Percentiles rank a stretch among this genome's conserved stretches.
These are phyloP conservation scores for Asterochloris sp. DNA, from an alignment of 139 green algal genomes.

Conservation along the genomic window DNA sequence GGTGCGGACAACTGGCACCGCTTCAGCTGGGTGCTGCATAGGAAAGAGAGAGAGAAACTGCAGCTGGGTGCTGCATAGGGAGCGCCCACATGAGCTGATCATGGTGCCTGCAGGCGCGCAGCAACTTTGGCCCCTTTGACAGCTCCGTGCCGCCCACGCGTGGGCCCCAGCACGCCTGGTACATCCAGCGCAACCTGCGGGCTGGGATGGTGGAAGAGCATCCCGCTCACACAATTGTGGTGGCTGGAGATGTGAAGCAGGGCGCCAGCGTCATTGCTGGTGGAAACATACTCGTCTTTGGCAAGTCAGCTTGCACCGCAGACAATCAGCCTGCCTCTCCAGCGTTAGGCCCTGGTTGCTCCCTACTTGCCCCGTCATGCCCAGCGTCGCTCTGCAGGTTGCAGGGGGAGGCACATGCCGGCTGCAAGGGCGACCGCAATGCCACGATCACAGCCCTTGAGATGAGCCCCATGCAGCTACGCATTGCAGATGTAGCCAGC, in stretches of 20 bases:
- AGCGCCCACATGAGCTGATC: too few relatives aligned
- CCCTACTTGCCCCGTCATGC: neutral
- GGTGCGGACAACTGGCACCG: too few relatives aligned
- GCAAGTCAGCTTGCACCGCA: neutral
- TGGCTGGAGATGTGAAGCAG: conserved; percentile 14
- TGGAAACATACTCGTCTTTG: conserved; percentile 11
- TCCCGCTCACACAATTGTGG: conserved; percentile 7
- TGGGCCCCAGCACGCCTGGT: neutral
- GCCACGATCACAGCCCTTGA: conserved; percentile 10
- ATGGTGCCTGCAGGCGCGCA: too few relatives aligned
- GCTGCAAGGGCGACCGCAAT: conserved; percentile 3
- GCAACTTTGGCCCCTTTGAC: too few relatives aligned
- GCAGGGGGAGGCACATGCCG: conserved; percentile 11
- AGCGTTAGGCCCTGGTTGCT: too few relatives aligned
- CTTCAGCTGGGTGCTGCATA: too few relatives aligned
- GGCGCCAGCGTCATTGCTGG: conserved; percentile 10
- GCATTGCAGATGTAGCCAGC: conserved; percentile 15
- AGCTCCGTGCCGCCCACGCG: too few relatives aligned
- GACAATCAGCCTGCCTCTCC: neutral
- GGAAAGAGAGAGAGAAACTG: too few relatives aligned
- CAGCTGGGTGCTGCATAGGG: too few relatives aligned
- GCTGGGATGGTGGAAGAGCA: conserved; percentile 12
- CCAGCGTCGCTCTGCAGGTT: conserved; percentile 1
- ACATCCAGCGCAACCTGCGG: conserved; percentile 4
- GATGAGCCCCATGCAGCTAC: conserved; percentile 7